Evolutionary conservation across 2,329 filamentous ascomycete genomes (phyloP).

Genomic region (Penicillium polonicum): DNA sequence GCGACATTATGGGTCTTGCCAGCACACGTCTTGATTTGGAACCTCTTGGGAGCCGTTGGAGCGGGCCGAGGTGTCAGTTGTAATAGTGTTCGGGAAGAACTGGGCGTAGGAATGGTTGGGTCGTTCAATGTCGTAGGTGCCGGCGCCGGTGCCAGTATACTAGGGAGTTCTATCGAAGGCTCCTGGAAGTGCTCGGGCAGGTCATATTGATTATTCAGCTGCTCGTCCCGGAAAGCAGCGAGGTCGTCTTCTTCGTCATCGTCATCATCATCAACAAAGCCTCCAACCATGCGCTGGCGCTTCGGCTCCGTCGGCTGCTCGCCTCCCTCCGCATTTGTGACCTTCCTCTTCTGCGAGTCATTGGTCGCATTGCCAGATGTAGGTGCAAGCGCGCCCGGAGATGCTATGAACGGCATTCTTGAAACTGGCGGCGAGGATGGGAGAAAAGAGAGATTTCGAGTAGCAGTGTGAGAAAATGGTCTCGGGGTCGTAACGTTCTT

Average conservation of each 20-base stretch:
- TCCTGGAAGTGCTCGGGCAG: conserved; percentile 27
- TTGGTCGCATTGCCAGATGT: conserved; percentile 37
- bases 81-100: conserved; percentile 1
- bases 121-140: not conserved
- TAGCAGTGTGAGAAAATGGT: conserved; percentile 12
- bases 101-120: conserved; percentile 2
- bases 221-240: conserved; percentile 30
- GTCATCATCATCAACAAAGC: conserved; percentile 45
- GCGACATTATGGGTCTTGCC: conserved; percentile 49
- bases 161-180: conserved; percentile 16
- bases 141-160: conserved; percentile 11
- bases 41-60: conserved; percentile 14
- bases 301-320: conserved; percentile 37
- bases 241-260: conserved; percentile 33
- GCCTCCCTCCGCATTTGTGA: conserved; percentile 25
- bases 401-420: conserved; percentile 46
- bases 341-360: conserved; percentile 44
- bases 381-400: conserved; percentile 37
- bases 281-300: conserved; percentile 42
- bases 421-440: conserved; percentile 36
- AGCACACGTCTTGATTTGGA: conserved; percentile 48
- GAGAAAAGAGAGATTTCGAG: conserved; percentile 19
- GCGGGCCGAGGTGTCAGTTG: conserved; percentile 16
- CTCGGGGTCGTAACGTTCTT: conserved; percentile 23
- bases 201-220: conserved; percentile 32